Base-by-base conservation (phyloP, 176 grass and related monocot species). In the Oryza officinalis region DNA sequence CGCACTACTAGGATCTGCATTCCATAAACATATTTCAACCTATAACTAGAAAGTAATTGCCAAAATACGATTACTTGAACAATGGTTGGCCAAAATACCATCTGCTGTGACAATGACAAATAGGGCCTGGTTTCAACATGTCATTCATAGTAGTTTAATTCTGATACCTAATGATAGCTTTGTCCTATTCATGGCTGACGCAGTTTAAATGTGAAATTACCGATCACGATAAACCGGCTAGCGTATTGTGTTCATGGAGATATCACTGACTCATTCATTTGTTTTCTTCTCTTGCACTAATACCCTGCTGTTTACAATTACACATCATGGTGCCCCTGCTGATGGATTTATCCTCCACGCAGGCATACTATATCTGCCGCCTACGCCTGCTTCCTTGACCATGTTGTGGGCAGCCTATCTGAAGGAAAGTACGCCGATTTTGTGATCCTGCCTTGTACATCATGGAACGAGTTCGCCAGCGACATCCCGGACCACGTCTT, bases 331-430 rank as follows among this genome's bases (percentile, higher is more conserved):
- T 59, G 2, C 22, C 22, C 47, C 20, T 59, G 54, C 54, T 59
- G 67, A 85, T 50, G 47, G 4, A 27, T 68, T 9, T 68, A 13
- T 45, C 35, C 69, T 13, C 18, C 22, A 27, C n/a, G 13, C 66
- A 99, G 96, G 78, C 93, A 92, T 20, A 96, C 91, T 4, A 89
- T 96, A 83, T 99, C 80, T 66, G 91, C 91, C 67, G 93, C 93
- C 14, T 87, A 94, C 11, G 93, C 96, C 11, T 88, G 89, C 84
- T 99, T 99, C 74, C 82, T 99, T 1, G 96, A 92, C 70, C n/a
- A 68, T 28, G 72, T 78, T 17, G 13, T 92, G 44, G 93, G 96
- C 74, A 99, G 96, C 82, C 75, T 99, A 13, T 90, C 89, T 7
- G 45, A 80, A 60, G 89, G 91, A 74, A 99, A 96, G 18, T 92